phyloP scores from a whole-genome alignment of 148 eudicot genomes.

The Camellia japonica region DNA sequence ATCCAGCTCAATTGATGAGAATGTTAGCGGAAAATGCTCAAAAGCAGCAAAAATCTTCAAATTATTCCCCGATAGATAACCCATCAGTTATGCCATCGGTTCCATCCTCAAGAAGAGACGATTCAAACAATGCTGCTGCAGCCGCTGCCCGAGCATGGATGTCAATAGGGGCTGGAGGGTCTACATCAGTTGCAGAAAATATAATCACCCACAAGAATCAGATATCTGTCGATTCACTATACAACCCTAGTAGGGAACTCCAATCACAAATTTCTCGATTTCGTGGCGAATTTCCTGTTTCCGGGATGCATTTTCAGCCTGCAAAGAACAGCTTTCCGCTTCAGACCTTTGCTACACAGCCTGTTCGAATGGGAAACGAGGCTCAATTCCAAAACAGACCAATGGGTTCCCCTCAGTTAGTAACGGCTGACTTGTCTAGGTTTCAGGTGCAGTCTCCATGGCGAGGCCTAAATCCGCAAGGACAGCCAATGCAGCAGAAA shows the following conservation, averaged over 20 bases:
- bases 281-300: slow-evolving; percentile 39
- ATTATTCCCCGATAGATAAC: slow-evolving; percentile 25
- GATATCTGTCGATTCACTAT: slow-evolving; percentile 40
- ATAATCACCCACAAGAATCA: slow-evolving; percentile 39
- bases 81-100: slow-evolving; percentile 25
- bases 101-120: slow-evolving; percentile 46
- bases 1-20: slow-evolving; percentile 87
- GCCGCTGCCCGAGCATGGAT: slow-evolving; percentile 86
- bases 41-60: slow-evolving; percentile 49
- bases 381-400: slow-evolving; percentile 48
- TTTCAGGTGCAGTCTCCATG: slow-evolving; percentile 59
- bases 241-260: slow-evolving; percentile 40
- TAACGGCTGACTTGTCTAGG: slow-evolving; percentile 59
- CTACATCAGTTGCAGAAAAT: slow-evolving; percentile 50
- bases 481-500: slow-evolving; percentile 50
- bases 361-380: slow-evolving; percentile 43
- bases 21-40: slow-evolving; percentile 67
- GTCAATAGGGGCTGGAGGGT: slow-evolving; percentile 65
- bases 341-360: slow-evolving; percentile 50
- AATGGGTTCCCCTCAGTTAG: slow-evolving; percentile 51
- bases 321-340: slow-evolving; percentile 45
- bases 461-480: slow-evolving; percentile 42
- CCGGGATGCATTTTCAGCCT: slow-evolving; percentile 47
- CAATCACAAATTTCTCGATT: slow-evolving; percentile 58
- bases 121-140: slow-evolving; percentile 55